phyloP scores from a whole-genome alignment of 2,329 filamentous ascomycete genomes.

The Magnaporthiopsis incrustans region DNA sequence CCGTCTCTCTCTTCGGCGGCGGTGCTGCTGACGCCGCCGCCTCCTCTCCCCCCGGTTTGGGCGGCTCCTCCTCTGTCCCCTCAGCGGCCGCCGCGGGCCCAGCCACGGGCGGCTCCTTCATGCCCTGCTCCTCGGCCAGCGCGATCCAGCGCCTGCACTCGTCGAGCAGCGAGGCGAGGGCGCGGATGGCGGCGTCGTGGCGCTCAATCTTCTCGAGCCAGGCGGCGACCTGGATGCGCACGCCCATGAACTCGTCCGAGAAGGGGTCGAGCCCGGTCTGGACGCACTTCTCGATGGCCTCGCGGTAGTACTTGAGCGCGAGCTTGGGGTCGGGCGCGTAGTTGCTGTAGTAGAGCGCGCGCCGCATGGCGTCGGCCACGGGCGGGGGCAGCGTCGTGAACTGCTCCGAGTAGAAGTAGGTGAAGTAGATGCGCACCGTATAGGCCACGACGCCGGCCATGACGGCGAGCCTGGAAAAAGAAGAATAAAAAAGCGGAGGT shows the following conservation, averaged over 20 bases:
- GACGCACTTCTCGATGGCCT: conserved; percentile 65
- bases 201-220: conserved; percentile 73
- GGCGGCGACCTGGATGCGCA: conserved; percentile 72
- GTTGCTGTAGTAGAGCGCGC: conserved; percentile 81
- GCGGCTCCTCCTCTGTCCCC: conserved; percentile 9
- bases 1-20: conserved; percentile 29
- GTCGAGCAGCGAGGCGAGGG: conserved; percentile 66
- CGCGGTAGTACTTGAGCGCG: conserved; percentile 76
- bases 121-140: conserved; percentile 41
- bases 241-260: conserved; percentile 82
- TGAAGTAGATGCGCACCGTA: conserved; percentile 38
- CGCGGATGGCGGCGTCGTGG: conserved; percentile 61
- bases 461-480: conserved; percentile 24
- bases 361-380: conserved; percentile 70
- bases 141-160: conserved; percentile 60
- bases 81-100: conserved; percentile 10
- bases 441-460: conserved; percentile 27
- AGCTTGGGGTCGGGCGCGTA: conserved; percentile 64
- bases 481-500: too few species aligned
- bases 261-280: conserved; percentile 77
- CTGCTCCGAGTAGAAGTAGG: conserved; percentile 46
- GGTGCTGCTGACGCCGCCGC: conserved; percentile 13
- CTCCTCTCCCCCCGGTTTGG: too few species aligned
- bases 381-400: conserved; percentile 57
- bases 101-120: conserved; percentile 4